These are phyloP conservation scores for Fusarium pilosicola DNA, from an alignment of 2,329 filamentous ascomycete species.

Conservation along the genomic window DNA sequence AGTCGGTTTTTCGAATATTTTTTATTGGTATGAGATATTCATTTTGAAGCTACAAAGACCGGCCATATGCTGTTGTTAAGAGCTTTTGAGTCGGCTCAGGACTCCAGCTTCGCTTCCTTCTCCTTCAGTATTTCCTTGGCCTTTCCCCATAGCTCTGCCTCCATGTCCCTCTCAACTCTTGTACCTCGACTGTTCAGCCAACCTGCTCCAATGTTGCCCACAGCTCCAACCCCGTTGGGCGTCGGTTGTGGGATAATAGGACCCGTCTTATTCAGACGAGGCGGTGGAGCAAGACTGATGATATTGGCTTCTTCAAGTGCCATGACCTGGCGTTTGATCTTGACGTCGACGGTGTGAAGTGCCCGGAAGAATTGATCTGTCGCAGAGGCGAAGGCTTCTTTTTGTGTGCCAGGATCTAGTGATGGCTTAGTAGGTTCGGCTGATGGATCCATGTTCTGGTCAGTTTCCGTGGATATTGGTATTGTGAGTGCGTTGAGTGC, in stretches of 20 bases:
- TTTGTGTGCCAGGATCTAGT: conserved; percentile 61
- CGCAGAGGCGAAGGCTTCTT: conserved; percentile 65
- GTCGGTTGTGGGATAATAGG: conserved; percentile 59
- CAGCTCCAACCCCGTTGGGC: conserved; percentile 65
- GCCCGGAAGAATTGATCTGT: conserved; percentile 76
- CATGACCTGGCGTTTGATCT: conserved; percentile 73
- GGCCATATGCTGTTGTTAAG: neutral
- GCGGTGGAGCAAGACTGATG: conserved; percentile 60
- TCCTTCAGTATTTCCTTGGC: conserved; percentile 52
- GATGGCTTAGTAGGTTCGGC: conserved; percentile 36
- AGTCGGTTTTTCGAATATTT: no score
- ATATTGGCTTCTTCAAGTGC: conserved; percentile 85
- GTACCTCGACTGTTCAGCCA: conserved; percentile 89
- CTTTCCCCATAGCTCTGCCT: conserved; percentile 77
- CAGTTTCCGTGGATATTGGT: conserved; percentile 18
- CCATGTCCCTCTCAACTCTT: conserved; percentile 84
- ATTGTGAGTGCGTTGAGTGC: conserved; percentile 58
- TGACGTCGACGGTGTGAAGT: conserved; percentile 78
- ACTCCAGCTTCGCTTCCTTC: conserved; percentile 35
- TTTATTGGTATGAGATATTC: no score
- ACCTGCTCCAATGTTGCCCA: conserved; percentile 79
- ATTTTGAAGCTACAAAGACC: no score
- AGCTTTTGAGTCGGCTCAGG: neutral
- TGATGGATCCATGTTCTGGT: conserved; percentile 14
- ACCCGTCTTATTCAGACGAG: conserved; percentile 47